Conservation (phyloP, 2,329 filamentous ascomycete genomes). For the Colletotrichum truncatum region DNA sequence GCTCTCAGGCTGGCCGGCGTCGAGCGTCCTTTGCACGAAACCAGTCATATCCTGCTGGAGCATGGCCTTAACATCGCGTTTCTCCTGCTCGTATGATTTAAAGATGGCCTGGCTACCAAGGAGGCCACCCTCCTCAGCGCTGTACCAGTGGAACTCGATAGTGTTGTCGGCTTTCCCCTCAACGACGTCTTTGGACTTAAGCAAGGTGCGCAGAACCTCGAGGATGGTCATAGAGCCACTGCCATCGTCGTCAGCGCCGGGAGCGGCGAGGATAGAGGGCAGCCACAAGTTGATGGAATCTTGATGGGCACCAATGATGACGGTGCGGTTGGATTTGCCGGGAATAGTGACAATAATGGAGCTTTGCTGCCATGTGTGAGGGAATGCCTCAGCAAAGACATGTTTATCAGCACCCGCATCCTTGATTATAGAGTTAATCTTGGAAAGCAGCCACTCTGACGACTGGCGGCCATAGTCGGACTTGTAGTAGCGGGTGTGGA, state of each 20-base stretch:
- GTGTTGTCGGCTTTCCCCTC: conserved; percentile 82
- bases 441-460: conserved; percentile 84
- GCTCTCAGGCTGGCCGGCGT: conserved; percentile 83
- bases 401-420: conserved; percentile 74
- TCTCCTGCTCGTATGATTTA: conserved; percentile 76
- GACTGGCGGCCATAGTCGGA: conserved; percentile 83
- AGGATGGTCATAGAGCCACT: conserved; percentile 94
- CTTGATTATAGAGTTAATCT: conserved; percentile 77
- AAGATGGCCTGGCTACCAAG: conserved; percentile 93
- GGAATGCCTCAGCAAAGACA: conserved; percentile 78
- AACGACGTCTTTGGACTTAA: conserved; percentile 76
- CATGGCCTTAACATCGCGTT: conserved; percentile 90
- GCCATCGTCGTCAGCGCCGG: conserved; percentile 95
- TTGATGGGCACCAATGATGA: conserved; percentile 91
- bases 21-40: conserved; percentile 82
- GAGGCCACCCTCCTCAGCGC: conserved; percentile 87
- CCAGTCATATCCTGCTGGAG: conserved; percentile 99
- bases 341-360: conserved; percentile 93
- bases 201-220: conserved; percentile 84
- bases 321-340: conserved; percentile 82
- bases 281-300: conserved; percentile 95
- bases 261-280: conserved; percentile 83
- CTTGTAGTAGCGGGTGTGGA: conserved; percentile 86
- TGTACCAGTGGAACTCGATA: conserved; percentile 97
- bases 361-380: conserved; percentile 88